Base-by-base conservation (phyloP, 164 flowering plant species). In the Magnolia kwangsiensis region DNA sequence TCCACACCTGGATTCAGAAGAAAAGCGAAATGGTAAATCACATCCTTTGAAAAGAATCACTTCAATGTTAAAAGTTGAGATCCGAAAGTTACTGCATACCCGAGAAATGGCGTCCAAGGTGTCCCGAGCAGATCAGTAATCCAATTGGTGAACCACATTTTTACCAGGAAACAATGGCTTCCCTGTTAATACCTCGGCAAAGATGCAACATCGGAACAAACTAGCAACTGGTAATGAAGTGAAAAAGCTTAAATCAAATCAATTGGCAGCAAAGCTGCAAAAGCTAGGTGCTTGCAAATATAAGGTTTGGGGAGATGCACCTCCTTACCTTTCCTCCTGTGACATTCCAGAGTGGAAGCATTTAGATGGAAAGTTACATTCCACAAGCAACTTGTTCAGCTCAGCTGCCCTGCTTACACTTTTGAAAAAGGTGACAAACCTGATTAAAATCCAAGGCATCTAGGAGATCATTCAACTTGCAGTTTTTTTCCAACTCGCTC, bases 281-380 rank as follows among this genome's bases (percentile, higher is more conserved):
- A 16, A 1, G 61, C 61, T 55, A 55, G 61, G 16, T 9, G 16
- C 27, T 64, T 19, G 21, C 67, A 64, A 20, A 23, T n/a, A 2
- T 19, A 20, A 4, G 8, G 31, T 6, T 10, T 20, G 23, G 20
- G 23, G 20, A 20, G 10, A 27, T n/a, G 23, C n/a, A 11, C 18
- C 23, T 19, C 31, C 64, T 50, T 16, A 92, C 98, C 99, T 93
- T 85, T 96, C 98, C 79, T 93, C 99, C 76, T 93, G 99, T 6
- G 95, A 84, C 99, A 96, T 93, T 76, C 99, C 99, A 84, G 97
- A 96, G 76, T 96, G 99, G 68, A 96, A 93, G 81, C 98, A 96
- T 64, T 92, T 96, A 20, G 99, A 93, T 18, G 98, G 99, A 71
- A 96, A 96, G 73, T 96, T 96, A 58, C 99, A 96, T 81, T 96